A percentile compares a stretch with the other conserved stretches of the same genome.
Evolutionary conservation across 2,329 filamentous ascomycete species (phyloP).

Genomic region (Cadophora sp.): DNA sequence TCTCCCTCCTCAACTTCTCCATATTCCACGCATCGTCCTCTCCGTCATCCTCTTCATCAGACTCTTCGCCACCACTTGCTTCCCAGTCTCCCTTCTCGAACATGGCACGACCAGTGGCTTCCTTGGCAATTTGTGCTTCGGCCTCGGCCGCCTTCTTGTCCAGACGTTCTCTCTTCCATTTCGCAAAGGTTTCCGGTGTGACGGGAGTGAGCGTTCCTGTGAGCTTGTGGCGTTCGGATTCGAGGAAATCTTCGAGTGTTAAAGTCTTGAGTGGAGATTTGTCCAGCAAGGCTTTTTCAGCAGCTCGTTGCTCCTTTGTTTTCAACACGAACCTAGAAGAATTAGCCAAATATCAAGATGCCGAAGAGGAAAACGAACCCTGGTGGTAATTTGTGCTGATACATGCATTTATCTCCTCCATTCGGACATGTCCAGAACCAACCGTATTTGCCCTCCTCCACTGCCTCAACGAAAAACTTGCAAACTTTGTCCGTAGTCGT

Average conservation of each 20-base stretch:
- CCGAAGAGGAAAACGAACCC: conserved; percentile 67
- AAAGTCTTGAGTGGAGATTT: conserved; percentile 94
- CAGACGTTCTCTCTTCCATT: conserved; percentile 95
- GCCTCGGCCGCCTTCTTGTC: conserved; percentile 97
- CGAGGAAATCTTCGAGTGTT: conserved; percentile 95
- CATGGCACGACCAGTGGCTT: conserved; percentile 91
- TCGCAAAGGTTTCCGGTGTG: conserved; percentile 88
- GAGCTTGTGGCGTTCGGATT: conserved; percentile 94
- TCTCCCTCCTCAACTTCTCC: conserved; percentile 83
- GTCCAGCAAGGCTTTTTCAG: conserved; percentile 94
- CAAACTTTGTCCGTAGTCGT: conserved; percentile 98
- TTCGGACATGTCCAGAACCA: conserved; percentile 99
- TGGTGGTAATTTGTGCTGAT: conserved; percentile 92
- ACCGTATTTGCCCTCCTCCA: conserved; percentile 98
- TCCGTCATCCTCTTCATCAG: conserved; percentile 53
- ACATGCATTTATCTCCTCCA: conserved; percentile 97
- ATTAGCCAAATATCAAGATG: conserved; percentile 37
- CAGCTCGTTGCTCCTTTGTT: conserved; percentile 94
- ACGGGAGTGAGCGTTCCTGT: conserved; percentile 92
- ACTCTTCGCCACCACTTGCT: conserved; percentile 62
- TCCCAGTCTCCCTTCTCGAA: conserved; percentile 98
- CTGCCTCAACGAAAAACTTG: conserved; percentile 97
- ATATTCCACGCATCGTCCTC: conserved; percentile 73
- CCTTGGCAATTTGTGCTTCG: conserved; percentile 88
- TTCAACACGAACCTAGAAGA: conserved; percentile 84